Evolutionary conservation across 1,284 basidiomycete genomes (phyloP).

Genomic region (Ustilago xerochloae): DNA sequence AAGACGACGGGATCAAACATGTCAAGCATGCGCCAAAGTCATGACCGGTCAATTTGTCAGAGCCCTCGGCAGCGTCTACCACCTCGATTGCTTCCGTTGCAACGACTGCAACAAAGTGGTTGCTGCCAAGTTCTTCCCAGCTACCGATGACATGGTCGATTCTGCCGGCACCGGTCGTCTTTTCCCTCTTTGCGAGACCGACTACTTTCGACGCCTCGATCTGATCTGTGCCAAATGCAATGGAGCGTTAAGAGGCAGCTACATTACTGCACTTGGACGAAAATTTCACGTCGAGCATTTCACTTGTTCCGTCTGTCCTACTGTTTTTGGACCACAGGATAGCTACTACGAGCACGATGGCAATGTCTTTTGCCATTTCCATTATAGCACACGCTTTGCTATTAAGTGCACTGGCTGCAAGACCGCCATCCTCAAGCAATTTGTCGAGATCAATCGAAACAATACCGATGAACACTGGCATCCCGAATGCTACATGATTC

Average conservation of each 20-base stretch:
- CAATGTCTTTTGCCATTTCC: slow-evolving; percentile 80
- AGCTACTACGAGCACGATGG: slow-evolving; percentile 98
- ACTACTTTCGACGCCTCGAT: slow-evolving; percentile 95
- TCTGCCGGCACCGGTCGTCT: slow-evolving; percentile 69
- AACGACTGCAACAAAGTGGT: slow-evolving; percentile 92
- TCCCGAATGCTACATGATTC: slow-evolving; percentile 99
- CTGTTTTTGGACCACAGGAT: slow-evolving; percentile 95
- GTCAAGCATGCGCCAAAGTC: slow-evolving; percentile 60
- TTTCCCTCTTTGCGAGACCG: slow-evolving; percentile 80
- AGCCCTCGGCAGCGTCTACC: slow-evolving; percentile 92
- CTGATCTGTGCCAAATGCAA: slow-evolving; percentile 97
- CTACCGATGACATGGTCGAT: slow-evolving; percentile 75
- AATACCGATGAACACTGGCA: slow-evolving; percentile 99
- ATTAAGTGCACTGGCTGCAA: slow-evolving; percentile 98
- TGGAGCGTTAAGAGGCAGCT: slow-evolving; percentile 92
- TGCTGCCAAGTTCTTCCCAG: slow-evolving; percentile 97
- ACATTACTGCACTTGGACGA: slow-evolving; percentile 99
- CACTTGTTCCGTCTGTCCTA: slow-evolving; percentile 95
- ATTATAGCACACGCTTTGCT: slow-evolving; percentile 97
- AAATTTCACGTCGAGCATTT: slow-evolving; percentile 99
- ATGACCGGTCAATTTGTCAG: slow-evolving; percentile 95
- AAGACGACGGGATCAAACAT: slow-evolving; percentile 54
- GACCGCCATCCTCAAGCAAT: slow-evolving; percentile 98
- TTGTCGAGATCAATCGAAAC: slow-evolving; percentile 99
- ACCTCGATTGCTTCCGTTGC: slow-evolving; percentile 96